Base-by-base conservation (phyloP, 1,284 basidiomycete genomes). In the Melampsora larici-populina region DNA sequence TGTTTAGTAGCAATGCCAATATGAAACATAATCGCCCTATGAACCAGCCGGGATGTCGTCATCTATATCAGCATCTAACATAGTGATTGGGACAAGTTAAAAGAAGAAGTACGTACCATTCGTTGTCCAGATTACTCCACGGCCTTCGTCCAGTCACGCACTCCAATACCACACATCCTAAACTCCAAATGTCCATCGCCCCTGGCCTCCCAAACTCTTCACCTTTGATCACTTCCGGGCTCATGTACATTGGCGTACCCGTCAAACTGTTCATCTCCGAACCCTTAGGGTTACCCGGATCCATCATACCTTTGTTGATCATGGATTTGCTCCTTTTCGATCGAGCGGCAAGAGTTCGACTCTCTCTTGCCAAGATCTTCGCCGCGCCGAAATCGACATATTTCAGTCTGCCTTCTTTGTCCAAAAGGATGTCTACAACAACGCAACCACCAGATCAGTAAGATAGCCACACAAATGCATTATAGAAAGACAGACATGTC, bases 241-340 rank as follows among this genome's bases (percentile, higher is more conserved):
- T 96, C 92, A 99, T 97, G 85, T 99, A 99, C 96, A 99, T 99
- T 0, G 97, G 97, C 24, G 97, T 99, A 17, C 97, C 97, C 1
- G 96, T 97, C 46, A 97, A 33, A 31, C 86, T 82, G 31, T 74
- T 68, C 78, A 78, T 78, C 92, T 92, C 85, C 33, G 58, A 40
- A 5, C 64, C 73, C 29, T 46, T 67, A 15, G 24, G 3, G 48
- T n/a, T 21, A 18, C 62, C 58, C 80, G 13, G 79, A 83, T 33
- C 83, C 83, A 17, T 83, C 82, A 46, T 83, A 33, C 79, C 79
- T 60, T 36, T 82, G 80, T n/a, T 26, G 21, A 43, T 46, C 46
- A 46, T 43, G 24, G 70, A 68, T 31, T 49, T 67, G 51, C 33
- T 31, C 21, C 55, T 46, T 31, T 63, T 68, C 1, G 86, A 86